These are phyloP conservation scores for Trichophyton mentagrophytes DNA, from an alignment of 2,329 filamentous ascomycete genomes.

Conservation along the genomic window DNA sequence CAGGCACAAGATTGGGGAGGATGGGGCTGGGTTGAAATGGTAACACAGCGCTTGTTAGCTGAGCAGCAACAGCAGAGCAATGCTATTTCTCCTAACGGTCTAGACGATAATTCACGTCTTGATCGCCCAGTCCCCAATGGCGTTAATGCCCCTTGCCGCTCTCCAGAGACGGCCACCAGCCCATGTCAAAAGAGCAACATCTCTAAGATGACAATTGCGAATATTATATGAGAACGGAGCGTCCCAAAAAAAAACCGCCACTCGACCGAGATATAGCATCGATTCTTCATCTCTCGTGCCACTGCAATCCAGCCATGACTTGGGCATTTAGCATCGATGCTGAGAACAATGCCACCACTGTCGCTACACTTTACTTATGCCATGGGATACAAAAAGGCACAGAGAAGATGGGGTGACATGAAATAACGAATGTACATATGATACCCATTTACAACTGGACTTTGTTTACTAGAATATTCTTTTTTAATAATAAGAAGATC, in stretches of 20 bases:
- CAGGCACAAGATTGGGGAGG: constrained; percentile 49
- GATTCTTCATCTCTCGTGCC: neutral
- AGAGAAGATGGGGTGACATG: neutral
- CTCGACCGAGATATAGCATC: neutral
- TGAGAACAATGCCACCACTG: neutral
- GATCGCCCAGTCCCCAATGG: neutral
- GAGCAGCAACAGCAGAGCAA: constrained; percentile 27
- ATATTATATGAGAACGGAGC: constrained; percentile 26
- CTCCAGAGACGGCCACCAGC: constrained; percentile 15
- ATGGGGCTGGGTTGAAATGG: constrained; percentile 61
- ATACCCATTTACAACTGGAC: constrained; percentile 1
- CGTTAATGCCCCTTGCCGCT: constrained; percentile 4
- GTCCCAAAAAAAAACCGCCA: neutral
- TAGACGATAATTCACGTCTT: neutral
- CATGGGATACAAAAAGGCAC: neutral
- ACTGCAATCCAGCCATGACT: neutral
- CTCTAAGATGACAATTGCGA: constrained; percentile 36
- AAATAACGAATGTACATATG: constrained; percentile 3
- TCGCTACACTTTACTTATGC: neutral
- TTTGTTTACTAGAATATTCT: neutral
- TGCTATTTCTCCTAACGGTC: neutral
- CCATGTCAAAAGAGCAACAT: constrained; percentile 21
- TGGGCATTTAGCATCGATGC: neutral
- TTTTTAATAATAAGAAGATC: constrained; percentile 1
- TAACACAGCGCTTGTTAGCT: constrained; percentile 44